Base-by-base conservation (phyloP, 2,329 filamentous ascomycete genomes). In the Cladosporium sp. region DNA sequence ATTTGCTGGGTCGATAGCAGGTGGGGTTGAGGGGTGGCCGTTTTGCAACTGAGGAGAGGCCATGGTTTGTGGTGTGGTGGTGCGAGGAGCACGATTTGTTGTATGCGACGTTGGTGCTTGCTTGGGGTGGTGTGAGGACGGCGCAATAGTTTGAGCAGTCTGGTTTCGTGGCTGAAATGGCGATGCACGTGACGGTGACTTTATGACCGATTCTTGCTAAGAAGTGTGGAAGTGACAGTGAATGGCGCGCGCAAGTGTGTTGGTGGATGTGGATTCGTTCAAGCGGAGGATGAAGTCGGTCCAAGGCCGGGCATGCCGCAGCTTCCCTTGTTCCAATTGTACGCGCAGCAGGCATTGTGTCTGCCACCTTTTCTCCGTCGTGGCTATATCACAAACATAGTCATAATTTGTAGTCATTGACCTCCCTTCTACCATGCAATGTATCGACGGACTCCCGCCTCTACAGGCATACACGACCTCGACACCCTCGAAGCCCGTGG, bases 11-110 rank as follows among this genome's bases (percentile, higher is more conserved):
- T 72, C 71, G 14, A 71, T 71, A 49, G 72, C 69, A 10, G 73
- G 72, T 37, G 73, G 72, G 62, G 72, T 74, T 49, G 72, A 72
- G 40, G 72, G 72, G 52, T 72, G 70, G 62, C 71, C 71, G 67
- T 71, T 72, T 26, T 59, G 53, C 29, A 66, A 49, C n/a, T 56
- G 52, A 57, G 64, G 64, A 12, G 70, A 70, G 55, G 71, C 71
- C 71, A 72, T 70, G 62, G 23, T 16, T 6, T n/a, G 12, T n/a
- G n/a, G 10, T 28, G 23, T 46, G 52, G 57, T 33, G 28, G 16
- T 29, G n/a, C 29, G 18, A 40, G 31, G 11, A 16, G 56, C 14
- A 23, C 57, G 67, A 16, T 37, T 37, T 57, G 35, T 62, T 3
- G 29, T 33, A 31, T 37, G 44, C 44, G 28, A 14, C 16, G 5